Conservation (phyloP, 2,329 filamentous ascomycete genomes). For the Colletotrichum graminicola region DNA sequence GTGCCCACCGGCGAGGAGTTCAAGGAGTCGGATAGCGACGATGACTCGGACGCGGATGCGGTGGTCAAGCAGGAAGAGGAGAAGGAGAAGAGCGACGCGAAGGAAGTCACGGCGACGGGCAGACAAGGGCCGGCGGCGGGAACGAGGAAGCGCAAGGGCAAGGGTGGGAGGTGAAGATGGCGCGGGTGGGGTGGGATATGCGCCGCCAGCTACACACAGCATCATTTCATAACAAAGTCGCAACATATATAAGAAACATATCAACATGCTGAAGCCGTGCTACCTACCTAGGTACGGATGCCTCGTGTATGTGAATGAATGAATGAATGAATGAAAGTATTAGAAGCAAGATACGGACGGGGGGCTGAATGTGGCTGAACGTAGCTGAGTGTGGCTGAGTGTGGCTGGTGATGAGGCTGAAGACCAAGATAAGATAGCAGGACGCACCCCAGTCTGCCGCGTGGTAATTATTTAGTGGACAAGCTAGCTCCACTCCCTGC, state of each 20-base stretch:
- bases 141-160: slow-evolving; percentile 41
- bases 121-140: slow-evolving; percentile 34
- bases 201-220: slow-evolving; percentile 23
- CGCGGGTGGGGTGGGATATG: neutral
- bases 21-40: slow-evolving; percentile 35
- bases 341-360: neutral
- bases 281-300: too few relatives aligned
- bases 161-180: slow-evolving; percentile 31
- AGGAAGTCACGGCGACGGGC: slow-evolving; percentile 34
- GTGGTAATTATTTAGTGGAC: too few relatives aligned
- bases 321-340: too few relatives aligned
- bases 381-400: too few relatives aligned
- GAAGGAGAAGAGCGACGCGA: neutral
- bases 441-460: too few relatives aligned
- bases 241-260: slow-evolving; percentile 3
- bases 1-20: slow-evolving; percentile 38
- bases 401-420: slow-evolving; percentile 24
- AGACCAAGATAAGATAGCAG: too few relatives aligned
- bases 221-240: slow-evolving; percentile 23
- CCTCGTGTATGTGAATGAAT: too few relatives aligned
- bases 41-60: slow-evolving; percentile 19
- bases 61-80: slow-evolving; percentile 32
- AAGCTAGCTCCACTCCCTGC: too few relatives aligned
- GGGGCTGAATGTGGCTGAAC: slow-evolving; percentile 18
- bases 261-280: neutral